These are phyloP conservation scores for Aspergillus jensenii DNA, from an alignment of 2,329 filamentous ascomycete species.

Conservation along the genomic window DNA sequence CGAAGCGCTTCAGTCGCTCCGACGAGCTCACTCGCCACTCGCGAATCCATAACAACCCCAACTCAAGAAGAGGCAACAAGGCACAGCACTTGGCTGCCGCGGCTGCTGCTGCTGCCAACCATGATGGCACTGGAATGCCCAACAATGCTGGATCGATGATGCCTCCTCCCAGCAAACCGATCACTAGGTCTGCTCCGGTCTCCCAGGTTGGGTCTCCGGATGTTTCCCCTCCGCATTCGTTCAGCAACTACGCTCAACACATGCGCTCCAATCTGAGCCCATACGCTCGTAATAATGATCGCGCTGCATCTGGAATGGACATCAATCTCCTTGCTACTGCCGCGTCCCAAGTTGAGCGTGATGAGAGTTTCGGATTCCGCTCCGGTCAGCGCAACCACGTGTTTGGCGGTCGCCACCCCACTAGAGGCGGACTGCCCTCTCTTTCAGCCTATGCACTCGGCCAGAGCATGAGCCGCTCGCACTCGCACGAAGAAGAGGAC, in stretches of 20 bases:
- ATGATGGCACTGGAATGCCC: conserved; percentile 47
- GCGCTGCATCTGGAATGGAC: conserved; percentile 54
- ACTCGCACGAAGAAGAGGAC: conserved; percentile 75
- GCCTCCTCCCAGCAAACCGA: conserved; percentile 73
- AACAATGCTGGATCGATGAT: conserved; percentile 65
- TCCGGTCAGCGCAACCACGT: conserved; percentile 48
- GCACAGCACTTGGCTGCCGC: conserved; percentile 60
- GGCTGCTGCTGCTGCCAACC: conserved; percentile 54
- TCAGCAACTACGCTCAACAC: conserved; percentile 61
- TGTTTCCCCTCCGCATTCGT: conserved; percentile 91
- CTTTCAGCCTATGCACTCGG: conserved; percentile 72
- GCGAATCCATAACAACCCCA: conserved; percentile 98
- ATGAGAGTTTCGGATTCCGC: conserved; percentile 50
- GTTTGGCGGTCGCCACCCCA: conserved; percentile 46
- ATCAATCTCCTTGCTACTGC: conserved; percentile 70
- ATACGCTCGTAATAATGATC: conserved; percentile 51
- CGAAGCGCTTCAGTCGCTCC: conserved; percentile 93
- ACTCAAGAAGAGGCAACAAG: conserved; percentile 92
- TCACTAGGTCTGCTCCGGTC: conserved; percentile 82
- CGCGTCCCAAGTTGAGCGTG: conserved; percentile 66
- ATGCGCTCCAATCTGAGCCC: conserved; percentile 59
- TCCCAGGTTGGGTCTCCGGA: conserved; percentile 91
- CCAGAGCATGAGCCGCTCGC: conserved; percentile 87
- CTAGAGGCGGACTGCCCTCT: conserved; percentile 68
- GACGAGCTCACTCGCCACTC: conserved; percentile 97